Percentiles rank a stretch among this genome's conserved stretches.
These are phyloP conservation scores for Annulohypoxylon maeteangense DNA, from an alignment of 495 filamentous ascomycete genomes.

Conservation along the genomic window DNA sequence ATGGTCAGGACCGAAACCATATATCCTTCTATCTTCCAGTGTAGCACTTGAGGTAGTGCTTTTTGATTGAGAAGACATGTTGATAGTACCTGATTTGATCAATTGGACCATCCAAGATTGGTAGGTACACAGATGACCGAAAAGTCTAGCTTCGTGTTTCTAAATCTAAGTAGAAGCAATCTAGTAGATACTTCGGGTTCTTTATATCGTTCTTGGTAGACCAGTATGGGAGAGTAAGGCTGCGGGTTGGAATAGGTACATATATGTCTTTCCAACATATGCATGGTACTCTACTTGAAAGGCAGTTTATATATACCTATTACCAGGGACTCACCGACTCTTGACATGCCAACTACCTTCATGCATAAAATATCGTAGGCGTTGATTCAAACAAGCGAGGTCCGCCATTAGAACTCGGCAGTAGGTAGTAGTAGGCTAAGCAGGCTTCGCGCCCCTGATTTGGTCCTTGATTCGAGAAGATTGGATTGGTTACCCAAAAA, in stretches of 20 bases:
- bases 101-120: neutral
- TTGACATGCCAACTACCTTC: neutral
- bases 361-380: conserved; percentile 23
- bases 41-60: conserved; percentile 7
- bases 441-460: neutral
- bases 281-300: conserved; percentile 15
- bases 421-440: neutral
- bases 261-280: neutral
- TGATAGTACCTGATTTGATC: neutral
- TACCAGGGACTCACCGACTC: conserved; percentile 7
- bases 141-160: neutral
- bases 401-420: neutral
- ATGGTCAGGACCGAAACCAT: conserved; percentile 31
- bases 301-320: neutral
- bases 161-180: too few relatives aligned
- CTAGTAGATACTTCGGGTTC: neutral
- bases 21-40: conserved; percentile 31
- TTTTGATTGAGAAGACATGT: conserved; percentile 29
- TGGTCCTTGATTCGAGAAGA: neutral
- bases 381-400: neutral
- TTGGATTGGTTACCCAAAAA: neutral
- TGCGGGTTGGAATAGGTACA: neutral
- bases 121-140: neutral
- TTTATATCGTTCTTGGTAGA: neutral
- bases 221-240: neutral